Evolutionary conservation across 306 rosid genomes (phyloP).

Genomic region (Cicer pinnatifidum): DNA sequence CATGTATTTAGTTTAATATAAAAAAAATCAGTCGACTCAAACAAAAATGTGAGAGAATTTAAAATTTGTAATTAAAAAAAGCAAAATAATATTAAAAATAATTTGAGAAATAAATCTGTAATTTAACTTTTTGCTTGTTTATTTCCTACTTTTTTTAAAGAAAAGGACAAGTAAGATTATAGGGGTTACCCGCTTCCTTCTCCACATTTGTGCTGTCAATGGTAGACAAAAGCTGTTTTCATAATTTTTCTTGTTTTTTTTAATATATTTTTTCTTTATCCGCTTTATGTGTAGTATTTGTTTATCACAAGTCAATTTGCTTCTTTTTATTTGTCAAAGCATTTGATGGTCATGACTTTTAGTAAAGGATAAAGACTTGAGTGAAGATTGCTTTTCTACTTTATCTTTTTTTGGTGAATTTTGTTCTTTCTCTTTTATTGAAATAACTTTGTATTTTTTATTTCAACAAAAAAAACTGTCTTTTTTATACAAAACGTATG

Average conservation of each 20-base stretch:
- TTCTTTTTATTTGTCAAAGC: constrained; percentile 30
- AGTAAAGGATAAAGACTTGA: not conserved
- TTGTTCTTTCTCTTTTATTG: not conserved
- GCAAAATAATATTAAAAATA: too few relatives aligned
- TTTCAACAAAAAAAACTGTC: not conserved
- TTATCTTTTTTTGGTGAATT: not conserved
- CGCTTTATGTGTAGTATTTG: not conserved
- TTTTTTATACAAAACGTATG: not conserved
- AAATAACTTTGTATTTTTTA: not conserved
- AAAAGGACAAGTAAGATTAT: constrained; percentile 3
- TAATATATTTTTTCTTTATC: not conserved
- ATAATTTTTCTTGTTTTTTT: constrained; percentile 16
- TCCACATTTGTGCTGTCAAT: constrained; percentile 55
- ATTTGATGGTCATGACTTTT: constrained; percentile 2
- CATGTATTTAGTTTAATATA: too few relatives aligned
- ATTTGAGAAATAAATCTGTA: too few relatives aligned
- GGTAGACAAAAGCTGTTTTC: not conserved
- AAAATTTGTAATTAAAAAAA: too few relatives aligned
- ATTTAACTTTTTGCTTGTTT: not conserved
- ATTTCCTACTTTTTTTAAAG: not conserved
- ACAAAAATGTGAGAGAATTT: too few relatives aligned
- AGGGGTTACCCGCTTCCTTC: constrained; percentile 40
- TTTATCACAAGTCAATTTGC: constrained; percentile 26
- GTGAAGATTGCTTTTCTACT: constrained; percentile 14
- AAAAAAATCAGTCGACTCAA: too few relatives aligned